Evolutionary conservation across 495 filamentous ascomycete genomes (phyloP), one percentile per base, ranked within the genome.

Genomic region (Alectoria sarmentosa): DNA sequence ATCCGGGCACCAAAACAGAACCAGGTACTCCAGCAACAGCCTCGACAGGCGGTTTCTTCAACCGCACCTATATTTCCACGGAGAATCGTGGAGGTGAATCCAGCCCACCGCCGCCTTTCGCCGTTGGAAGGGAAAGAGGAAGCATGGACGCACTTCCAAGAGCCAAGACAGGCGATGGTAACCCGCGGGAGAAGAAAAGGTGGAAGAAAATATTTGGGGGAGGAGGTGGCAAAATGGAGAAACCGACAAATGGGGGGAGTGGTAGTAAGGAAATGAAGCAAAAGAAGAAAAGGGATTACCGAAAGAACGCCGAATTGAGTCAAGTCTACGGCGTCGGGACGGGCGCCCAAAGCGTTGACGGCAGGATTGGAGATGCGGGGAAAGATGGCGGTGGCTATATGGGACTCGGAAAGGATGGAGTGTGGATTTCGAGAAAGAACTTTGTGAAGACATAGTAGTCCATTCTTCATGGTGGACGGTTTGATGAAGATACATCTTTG

Each of bases 371-470:
- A 39, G 61, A 56, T 37, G 56, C 19, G 49, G 58, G 30, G 42
- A 64, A 57, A 34, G 64, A 64, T 36, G 49, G 23, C 32, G 23
- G 59, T 58, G 54, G 65, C 21, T 72, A 65, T 58, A 64, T 68
- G 66, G 70, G 70, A 23, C 28, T 68, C 36, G 70, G 70, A 28
- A 69, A 64, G 41, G 70, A 72, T 58, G 70, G 70, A 4, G 66
- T 68, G 54, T 72, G 70, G 70, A 72, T 72, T 34, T 64, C 59
- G 30, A 46, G 68, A 52, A 69, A 70, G 63, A 72, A 72, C 58
- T 72, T 70, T 41, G 17, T 66, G 46, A 66, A 65, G 66, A 68
- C 65, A 17, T 72, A 34, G 7, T 21, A 30, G 28, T 52, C n/a
- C 5, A 55, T 55, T 55, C 17, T 36, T 55, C 1, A 3, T 28